Evolutionary conservation across 352 stramenopile species (phyloP), one percentile per base, ranked within the genome.

Genomic region (Pythium guiyangense): DNA sequence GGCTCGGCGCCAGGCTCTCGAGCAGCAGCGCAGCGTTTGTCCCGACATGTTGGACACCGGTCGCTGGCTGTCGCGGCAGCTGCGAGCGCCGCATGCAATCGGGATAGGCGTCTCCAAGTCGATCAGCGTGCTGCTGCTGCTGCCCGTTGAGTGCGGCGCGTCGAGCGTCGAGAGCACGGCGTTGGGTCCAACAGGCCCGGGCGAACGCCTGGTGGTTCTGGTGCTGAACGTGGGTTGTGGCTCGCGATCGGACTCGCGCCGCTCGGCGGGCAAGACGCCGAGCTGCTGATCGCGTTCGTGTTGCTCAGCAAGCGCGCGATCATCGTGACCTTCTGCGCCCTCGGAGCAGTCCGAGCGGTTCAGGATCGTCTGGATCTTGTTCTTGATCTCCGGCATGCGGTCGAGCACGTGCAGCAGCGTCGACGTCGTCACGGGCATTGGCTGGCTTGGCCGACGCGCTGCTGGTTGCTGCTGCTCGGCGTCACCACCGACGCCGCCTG

Each of bases 341-440:
- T 94, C 85, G n/a, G 83, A 91, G 67, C 81, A 92, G 55, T 94
- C 84, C 20, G 62, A 79, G 14, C 85, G 83, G 57, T 93, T 91
- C 25, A 94, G 54, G 60, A 94, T 93, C 18, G 77, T 77, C 67
- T 94, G 85, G 58, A 94, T 94, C 73, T 94, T 90, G 71, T 90
- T 83, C 78, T 94, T 94, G 65, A 94, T 92, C 78, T 92, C 83
- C 20, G 85, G 85, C 83, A 93, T 92, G 6, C 82, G 79, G 52
- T 94, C 85, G 20, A 94, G 62, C 20, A 94, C 83, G 48, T 92
- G 79, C 27, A 94, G 58, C 45, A 94, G 54, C 27, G 84, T 86
- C 8, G 82, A 89, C 3, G 84, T 92, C 25, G 79, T 90, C 64
- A 91, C 80, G 8, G 79, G 79, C 65, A 92, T 88, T 0, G 72